A percentile compares a stretch with the other conserved stretches of the same genome.
These are phyloP conservation scores for Zalerion maritima DNA, from an alignment of 495 filamentous ascomycete genomes.

Conservation along the genomic window DNA sequence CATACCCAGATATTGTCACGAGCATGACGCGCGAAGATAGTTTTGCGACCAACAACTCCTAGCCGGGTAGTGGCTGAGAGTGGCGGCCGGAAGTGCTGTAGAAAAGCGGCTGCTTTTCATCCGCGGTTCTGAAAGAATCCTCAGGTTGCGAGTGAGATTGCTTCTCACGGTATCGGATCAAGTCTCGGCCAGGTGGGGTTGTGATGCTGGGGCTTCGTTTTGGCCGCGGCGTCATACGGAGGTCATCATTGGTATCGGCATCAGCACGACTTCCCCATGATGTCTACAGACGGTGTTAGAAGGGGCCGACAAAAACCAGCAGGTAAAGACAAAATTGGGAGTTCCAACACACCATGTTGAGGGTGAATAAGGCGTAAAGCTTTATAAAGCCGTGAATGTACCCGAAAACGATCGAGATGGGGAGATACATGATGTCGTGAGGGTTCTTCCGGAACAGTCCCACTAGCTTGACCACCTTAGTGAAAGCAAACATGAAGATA, in stretches of 20 bases:
- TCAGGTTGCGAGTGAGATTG: too few relatives aligned
- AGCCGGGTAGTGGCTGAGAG: too few relatives aligned
- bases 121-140: too few relatives aligned
- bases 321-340: slow-evolving; percentile 1
- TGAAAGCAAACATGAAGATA: slow-evolving; percentile 46
- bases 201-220: slow-evolving; percentile 31
- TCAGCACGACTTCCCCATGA: slow-evolving; percentile 57
- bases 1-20: too few relatives aligned
- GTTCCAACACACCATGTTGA: slow-evolving; percentile 46
- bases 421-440: slow-evolving; percentile 50
- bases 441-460: slow-evolving; percentile 61
- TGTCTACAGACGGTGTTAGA: slow-evolving; percentile 28
- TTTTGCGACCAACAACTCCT: too few relatives aligned
- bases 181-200: slow-evolving; percentile 20
- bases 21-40: too few relatives aligned
- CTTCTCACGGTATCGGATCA: slow-evolving; percentile 8
- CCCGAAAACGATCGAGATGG: slow-evolving; percentile 62
- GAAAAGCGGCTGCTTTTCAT: too few relatives aligned
- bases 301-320: slow-evolving; percentile 2
- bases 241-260: slow-evolving; percentile 46
- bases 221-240: slow-evolving; percentile 37
- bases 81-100: too few relatives aligned
- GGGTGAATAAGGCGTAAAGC: slow-evolving; percentile 55
- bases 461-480: slow-evolving; percentile 63
- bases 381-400: slow-evolving; percentile 69